A percentile compares a stretch with the other conserved stretches of the same genome.
Evolutionary conservation across 345 rosid genomes (phyloP).

Genomic region (Turritis glabra): DNA sequence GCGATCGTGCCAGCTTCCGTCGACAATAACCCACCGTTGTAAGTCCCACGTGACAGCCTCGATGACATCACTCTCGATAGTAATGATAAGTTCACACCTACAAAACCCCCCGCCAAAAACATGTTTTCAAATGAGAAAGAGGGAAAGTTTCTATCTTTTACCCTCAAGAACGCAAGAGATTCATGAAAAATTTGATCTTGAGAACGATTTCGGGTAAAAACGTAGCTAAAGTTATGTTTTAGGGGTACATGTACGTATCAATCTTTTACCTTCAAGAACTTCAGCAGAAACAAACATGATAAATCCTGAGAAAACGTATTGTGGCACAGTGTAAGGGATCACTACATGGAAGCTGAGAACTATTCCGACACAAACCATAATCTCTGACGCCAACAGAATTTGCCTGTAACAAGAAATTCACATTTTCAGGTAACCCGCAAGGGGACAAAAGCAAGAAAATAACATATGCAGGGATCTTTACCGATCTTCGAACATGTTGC

Average conservation of each 20-base stretch:
- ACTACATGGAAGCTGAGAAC: slow-evolving; percentile 75
- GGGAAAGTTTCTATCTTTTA: neutral
- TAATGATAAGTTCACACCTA: slow-evolving; percentile 90
- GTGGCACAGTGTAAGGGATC: slow-evolving; percentile 68
- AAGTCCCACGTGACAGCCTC: slow-evolving; percentile 87
- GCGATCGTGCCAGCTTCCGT: slow-evolving; percentile 96
- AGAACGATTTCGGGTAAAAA: neutral
- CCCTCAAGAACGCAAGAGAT: neutral
- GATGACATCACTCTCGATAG: slow-evolving; percentile 96
- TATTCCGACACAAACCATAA: slow-evolving; percentile 80
- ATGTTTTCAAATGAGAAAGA: neutral
- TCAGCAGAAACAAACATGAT: slow-evolving; percentile 91
- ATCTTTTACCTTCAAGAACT: slow-evolving; percentile 82
- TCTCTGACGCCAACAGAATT: slow-evolving; percentile 83
- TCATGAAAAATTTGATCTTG: neutral
- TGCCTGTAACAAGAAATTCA: slow-evolving; percentile 55
- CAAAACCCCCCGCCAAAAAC: neutral
- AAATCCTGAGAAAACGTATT: slow-evolving; percentile 84
- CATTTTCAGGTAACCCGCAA: neutral
- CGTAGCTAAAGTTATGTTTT: neutral
- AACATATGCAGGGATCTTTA: slow-evolving; percentile 11
- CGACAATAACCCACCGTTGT: slow-evolving; percentile 85
- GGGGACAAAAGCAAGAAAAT: neutral
- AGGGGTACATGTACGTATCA: neutral
- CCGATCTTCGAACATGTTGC: slow-evolving; percentile 98